Conservation (phyloP, 2,329 filamentous ascomycete species). For the Trichoderma sp. region DNA sequence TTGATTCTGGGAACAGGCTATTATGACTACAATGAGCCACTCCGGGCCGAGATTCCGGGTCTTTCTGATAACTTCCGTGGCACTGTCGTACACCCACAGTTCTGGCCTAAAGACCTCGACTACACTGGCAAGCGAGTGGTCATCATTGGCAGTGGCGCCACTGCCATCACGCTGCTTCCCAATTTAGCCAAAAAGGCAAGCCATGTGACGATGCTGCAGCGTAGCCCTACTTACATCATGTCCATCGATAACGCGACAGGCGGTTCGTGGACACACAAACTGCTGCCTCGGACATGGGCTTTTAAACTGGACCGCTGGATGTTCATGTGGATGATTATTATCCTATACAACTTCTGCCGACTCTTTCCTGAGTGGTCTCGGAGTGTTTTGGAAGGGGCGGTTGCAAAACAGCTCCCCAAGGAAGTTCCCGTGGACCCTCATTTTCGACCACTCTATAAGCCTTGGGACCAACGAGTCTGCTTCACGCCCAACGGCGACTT, state of each 20-base stretch:
- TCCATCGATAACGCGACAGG: conserved; percentile 44
- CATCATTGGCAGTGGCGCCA: conserved; percentile 69
- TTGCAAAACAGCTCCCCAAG: conserved; percentile 52
- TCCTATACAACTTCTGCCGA: conserved; percentile 37
- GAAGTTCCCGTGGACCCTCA: conserved; percentile 56
- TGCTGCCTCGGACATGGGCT: not conserved
- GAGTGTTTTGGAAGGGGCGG: conserved; percentile 52
- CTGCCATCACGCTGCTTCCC: conserved; percentile 68
- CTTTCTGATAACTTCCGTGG: conserved; percentile 44
- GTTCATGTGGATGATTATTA: conserved; percentile 50
- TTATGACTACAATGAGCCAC: conserved; percentile 67
- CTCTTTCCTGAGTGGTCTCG: conserved; percentile 44
- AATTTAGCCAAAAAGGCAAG: conserved; percentile 60
- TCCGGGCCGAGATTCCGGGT: conserved; percentile 54
- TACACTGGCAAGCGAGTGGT: conserved; percentile 67
- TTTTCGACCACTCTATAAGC: conserved; percentile 59
- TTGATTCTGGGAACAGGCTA: conserved; percentile 64
- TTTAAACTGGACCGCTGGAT: conserved; percentile 37
- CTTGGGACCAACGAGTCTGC: conserved; percentile 72
- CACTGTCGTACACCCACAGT: conserved; percentile 68
- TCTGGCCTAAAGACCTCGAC: conserved; percentile 70
- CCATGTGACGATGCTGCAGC: conserved; percentile 70
- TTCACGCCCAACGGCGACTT: conserved; percentile 54
- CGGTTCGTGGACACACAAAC: not conserved
- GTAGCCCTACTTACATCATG: conserved; percentile 67